Conservation (phyloP, 2,329 filamentous ascomycete genomes). For the Colletotrichum coccodes region DNA sequence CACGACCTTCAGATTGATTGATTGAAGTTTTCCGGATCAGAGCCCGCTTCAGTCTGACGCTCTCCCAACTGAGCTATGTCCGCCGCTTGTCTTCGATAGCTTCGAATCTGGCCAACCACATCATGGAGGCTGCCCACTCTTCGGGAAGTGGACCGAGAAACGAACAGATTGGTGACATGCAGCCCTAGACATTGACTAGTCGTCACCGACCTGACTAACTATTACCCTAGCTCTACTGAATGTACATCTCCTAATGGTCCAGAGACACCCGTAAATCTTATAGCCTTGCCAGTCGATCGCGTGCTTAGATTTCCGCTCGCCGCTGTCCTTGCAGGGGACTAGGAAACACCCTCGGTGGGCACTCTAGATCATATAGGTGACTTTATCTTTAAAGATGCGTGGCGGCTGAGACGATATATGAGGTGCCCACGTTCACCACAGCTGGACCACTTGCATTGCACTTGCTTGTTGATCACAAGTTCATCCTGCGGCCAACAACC, state of each 20-base stretch:
- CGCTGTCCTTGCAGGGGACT: too few species aligned
- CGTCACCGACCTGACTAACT: not conserved
- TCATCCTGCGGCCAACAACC: too few species aligned
- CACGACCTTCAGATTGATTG: constrained; percentile 10
- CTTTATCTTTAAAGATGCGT: too few species aligned
- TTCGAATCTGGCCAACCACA: accelerated
- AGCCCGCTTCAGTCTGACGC: constrained; percentile 6
- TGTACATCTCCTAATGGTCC: not conserved
- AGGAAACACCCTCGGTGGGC: too few species aligned
- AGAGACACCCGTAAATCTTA: too few species aligned
- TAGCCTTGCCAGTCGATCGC: too few species aligned
- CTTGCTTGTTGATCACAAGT: too few species aligned
- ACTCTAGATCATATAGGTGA: too few species aligned
- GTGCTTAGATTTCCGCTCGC: too few species aligned
- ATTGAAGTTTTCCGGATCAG: not conserved
- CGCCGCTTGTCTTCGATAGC: not conserved
- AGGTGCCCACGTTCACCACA: too few species aligned
- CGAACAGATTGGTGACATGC: not conserved
- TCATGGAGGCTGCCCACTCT: not conserved
- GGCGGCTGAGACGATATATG: too few species aligned
- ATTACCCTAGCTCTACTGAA: not conserved
- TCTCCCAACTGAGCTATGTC: constrained; percentile 6
- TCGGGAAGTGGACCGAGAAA: not conserved
- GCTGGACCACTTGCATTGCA: too few species aligned
- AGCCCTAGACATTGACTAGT: not conserved